phyloP scores from a whole-genome alignment of 164 flowering plant genomes.

The Aristolochia fimbriata region DNA sequence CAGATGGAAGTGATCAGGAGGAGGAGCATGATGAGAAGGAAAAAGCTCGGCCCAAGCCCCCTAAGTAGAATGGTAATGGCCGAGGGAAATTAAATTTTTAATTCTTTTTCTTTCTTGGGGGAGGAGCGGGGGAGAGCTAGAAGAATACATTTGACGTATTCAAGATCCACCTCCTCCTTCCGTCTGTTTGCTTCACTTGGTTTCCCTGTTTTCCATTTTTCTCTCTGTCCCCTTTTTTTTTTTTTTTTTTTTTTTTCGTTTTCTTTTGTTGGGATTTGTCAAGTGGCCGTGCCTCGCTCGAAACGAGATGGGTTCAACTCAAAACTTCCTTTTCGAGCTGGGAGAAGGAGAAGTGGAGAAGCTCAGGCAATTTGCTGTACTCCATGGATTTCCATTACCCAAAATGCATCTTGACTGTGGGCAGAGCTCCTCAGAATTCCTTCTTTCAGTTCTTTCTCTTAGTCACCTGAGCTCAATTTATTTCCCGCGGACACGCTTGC shows the following conservation, averaged over 20 bases:
- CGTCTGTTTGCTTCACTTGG: not conserved
- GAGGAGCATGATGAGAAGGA: slow-evolving; percentile 47
- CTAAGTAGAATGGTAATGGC: slow-evolving; percentile 65
- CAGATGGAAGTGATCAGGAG: slow-evolving; percentile 77
- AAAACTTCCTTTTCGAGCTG: too few relatives aligned
- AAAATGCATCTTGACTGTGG: too few relatives aligned
- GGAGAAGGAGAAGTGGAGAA: too few relatives aligned
- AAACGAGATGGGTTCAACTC: not conserved
- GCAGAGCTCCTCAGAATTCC: too few relatives aligned
- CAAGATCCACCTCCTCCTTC: not conserved
- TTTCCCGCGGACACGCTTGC: too few relatives aligned
- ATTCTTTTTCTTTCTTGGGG: too few relatives aligned
- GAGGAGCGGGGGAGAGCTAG: too few relatives aligned
- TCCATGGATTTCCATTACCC: not conserved
- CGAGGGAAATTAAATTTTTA: slow-evolving; percentile 9
- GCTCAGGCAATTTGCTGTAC: too few relatives aligned
- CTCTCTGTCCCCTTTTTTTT: not conserved
- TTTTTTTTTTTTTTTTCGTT: not conserved
- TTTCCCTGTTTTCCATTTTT: not conserved
- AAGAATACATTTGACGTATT: not conserved
- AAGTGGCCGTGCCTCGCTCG: not conserved
- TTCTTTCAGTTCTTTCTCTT: too few relatives aligned
- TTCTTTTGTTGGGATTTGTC: not conserved
- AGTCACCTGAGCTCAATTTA: too few relatives aligned
- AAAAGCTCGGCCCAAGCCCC: slow-evolving; percentile 79